A percentile compares a stretch with the other conserved stretches of the same genome.
phyloP scores from a whole-genome alignment of 2,329 filamentous ascomycete genomes.

The Aspergillus fructus region DNA sequence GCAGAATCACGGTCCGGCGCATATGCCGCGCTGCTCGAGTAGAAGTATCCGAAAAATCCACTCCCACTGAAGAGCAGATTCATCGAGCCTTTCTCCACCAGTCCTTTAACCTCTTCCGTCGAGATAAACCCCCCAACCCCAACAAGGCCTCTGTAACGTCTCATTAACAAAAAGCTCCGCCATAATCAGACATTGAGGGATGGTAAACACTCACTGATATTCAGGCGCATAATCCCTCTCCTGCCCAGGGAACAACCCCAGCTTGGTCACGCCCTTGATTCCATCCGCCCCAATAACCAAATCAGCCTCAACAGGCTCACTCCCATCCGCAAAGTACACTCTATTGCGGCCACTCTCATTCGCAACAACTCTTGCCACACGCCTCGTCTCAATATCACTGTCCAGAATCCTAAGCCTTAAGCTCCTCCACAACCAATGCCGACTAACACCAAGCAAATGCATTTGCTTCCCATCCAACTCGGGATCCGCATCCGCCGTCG shows the following conservation, averaged over 20 bases:
- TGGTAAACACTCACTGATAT: slow-evolving; percentile 36
- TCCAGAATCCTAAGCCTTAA: slow-evolving; percentile 38
- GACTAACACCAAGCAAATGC: slow-evolving; percentile 37
- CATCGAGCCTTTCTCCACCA: slow-evolving; percentile 41
- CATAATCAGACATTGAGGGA: too few relatives aligned
- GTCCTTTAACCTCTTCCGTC: slow-evolving; percentile 23
- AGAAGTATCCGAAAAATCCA: slow-evolving; percentile 53
- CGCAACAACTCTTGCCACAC: slow-evolving; percentile 29
- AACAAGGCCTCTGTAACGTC: slow-evolving; percentile 35
- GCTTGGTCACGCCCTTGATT: slow-evolving; percentile 36
- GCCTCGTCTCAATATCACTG: slow-evolving; percentile 32
- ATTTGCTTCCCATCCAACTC: slow-evolving; percentile 16
- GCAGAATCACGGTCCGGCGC: slow-evolving; percentile 25
- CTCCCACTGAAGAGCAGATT: slow-evolving; percentile 48
- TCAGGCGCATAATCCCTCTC: slow-evolving; percentile 38
- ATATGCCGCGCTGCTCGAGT: slow-evolving; percentile 24
- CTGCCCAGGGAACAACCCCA: slow-evolving; percentile 36
- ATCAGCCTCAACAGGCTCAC: slow-evolving; percentile 35
- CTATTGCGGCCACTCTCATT: slow-evolving; percentile 24
- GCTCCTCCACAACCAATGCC: slow-evolving; percentile 40
- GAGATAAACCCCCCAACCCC: slow-evolving; percentile 50
- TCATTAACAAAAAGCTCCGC: background rate
- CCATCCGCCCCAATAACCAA: slow-evolving; percentile 47
- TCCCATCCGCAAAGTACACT: slow-evolving; percentile 37
- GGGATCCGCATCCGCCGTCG: slow-evolving; percentile 10